A percentile compares a stretch with the other conserved stretches of the same genome.
Conservation (phyloP, 257 asterid species). For the Ocimum tenuiflorum region DNA sequence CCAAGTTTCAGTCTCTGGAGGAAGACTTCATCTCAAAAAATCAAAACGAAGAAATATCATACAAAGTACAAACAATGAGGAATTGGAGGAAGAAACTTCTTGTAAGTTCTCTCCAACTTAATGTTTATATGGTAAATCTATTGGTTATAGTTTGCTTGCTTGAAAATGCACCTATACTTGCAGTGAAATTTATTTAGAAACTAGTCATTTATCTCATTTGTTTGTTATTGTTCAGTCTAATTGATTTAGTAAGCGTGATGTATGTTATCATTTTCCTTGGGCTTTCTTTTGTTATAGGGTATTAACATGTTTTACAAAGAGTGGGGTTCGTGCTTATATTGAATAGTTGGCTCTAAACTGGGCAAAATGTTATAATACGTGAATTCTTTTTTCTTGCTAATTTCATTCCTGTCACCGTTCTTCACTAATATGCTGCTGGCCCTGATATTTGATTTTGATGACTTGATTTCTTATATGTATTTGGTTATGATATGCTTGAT, state of each 20-base stretch:
- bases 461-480: not conserved
- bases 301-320: too few relatives aligned
- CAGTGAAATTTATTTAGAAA: not conserved
- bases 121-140: not conserved
- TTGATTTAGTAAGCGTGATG: too few relatives aligned
- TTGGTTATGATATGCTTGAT: not conserved
- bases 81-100: constrained; percentile 77
- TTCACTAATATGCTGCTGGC: constrained; percentile 2
- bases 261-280: too few relatives aligned
- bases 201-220: not conserved
- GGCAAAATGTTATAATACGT: too few relatives aligned
- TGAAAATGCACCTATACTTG: not conserved
- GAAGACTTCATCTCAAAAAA: constrained; percentile 47
- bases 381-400: too few relatives aligned
- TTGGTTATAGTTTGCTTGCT: not conserved
- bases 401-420: too few relatives aligned
- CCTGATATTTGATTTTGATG: too few relatives aligned
- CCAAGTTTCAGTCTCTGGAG: constrained; percentile 60
- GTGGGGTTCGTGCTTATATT: too few relatives aligned
- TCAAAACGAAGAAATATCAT: constrained; percentile 35
- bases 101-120: constrained; percentile 46
- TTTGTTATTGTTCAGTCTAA: too few relatives aligned
- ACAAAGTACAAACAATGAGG: constrained; percentile 45
- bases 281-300: too few relatives aligned
- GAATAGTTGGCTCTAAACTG: too few relatives aligned